Evolutionary conservation across 139 green algal genomes (phyloP), one percentile per base, ranked within the genome.

Genomic region (Micractinium sp.): DNA sequence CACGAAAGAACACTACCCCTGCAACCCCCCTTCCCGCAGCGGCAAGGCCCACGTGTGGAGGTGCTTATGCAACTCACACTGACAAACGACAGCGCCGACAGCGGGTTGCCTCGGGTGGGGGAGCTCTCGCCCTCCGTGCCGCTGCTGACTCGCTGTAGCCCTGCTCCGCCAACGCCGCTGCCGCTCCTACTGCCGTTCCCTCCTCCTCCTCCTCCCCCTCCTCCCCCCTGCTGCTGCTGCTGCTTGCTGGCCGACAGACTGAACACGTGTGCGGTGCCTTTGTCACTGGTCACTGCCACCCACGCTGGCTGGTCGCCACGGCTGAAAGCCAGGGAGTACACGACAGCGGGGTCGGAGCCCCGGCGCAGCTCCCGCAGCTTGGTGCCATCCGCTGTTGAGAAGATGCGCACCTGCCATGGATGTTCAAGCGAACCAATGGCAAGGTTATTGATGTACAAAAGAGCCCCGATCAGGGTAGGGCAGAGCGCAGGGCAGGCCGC

Each of bases 281-380:
- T 99, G 93, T 99, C 96, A 86, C 94, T 98, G 27, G 95, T 96
- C 22, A 96, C 93, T 2, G 96, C 98, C 39, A 99, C 94, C 94
- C 95, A 99, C 3, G 97, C 92, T 0, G 93, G 93, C 36, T 36
- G 67, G 2, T 90, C 89, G 1, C 90, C 92, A 4, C 69, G 90
- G 27, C 93, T 96, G 76, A 99, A 96, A 0, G 97, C 95, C 18
- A 99, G 91, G 93, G 92, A 95, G 94, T 96, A 97, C 47, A 99
- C 97, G 47, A 89, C 86, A 0, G 98, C 96, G 7, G 94, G 90
- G 93, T 99, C 96, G 1, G 95, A 93, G 22, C 98, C 98, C 14
- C 98, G 90, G 27, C 98, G 91, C 74, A 99, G 89, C 95, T 99
- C 97, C 88, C 96, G 95, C 89, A 99, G 92, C 90, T 96, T 93